These are phyloP conservation scores for Pisolithus tinctorius DNA, from an alignment of 768 basidiomycete genomes.

Conservation along the genomic window DNA sequence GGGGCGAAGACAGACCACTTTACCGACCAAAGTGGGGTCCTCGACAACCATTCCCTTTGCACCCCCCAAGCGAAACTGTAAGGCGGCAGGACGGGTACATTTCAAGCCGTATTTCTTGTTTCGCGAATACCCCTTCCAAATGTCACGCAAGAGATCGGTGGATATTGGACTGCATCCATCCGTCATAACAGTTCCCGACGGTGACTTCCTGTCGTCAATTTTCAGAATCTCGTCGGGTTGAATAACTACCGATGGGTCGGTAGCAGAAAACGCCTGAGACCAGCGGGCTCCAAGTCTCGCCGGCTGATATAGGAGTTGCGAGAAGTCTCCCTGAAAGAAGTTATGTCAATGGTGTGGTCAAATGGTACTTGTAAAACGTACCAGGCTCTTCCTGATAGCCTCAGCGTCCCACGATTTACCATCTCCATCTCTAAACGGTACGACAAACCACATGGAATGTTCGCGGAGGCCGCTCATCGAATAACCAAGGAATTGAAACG, in stretches of 20 bases:
- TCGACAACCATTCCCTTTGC: constrained; percentile 43
- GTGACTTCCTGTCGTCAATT: constrained; percentile 27
- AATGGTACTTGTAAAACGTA: constrained; percentile 9
- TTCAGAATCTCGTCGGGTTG: constrained; percentile 26
- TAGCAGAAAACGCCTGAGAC: constrained; percentile 48
- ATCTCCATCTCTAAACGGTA: constrained; percentile 30
- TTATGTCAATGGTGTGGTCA: not conserved
- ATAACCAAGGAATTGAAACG: constrained; percentile 43
- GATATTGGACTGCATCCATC: constrained; percentile 49
- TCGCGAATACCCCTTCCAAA: constrained; percentile 31
- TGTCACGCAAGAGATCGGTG: constrained; percentile 24
- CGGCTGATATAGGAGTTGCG: constrained; percentile 31
- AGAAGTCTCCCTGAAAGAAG: constrained; percentile 33
- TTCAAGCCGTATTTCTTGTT: constrained; percentile 17
- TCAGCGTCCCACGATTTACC: constrained; percentile 18
- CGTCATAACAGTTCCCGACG: constrained; percentile 33
- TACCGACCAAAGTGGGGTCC: constrained; percentile 32
- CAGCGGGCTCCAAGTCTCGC: constrained; percentile 47
- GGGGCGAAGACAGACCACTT: constrained; percentile 33
- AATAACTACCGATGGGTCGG: constrained; percentile 39
- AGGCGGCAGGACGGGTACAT: constrained; percentile 30
- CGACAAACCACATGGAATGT: constrained; percentile 44
- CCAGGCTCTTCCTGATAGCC: constrained; percentile 29
- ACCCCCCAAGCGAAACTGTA: constrained; percentile 40
- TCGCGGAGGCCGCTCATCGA: constrained; percentile 47